A percentile compares a stretch with the other conserved stretches of the same genome.
Conservation (phyloP, 2,329 filamentous ascomycete species). For the Xenoacremonium recifei region DNA sequence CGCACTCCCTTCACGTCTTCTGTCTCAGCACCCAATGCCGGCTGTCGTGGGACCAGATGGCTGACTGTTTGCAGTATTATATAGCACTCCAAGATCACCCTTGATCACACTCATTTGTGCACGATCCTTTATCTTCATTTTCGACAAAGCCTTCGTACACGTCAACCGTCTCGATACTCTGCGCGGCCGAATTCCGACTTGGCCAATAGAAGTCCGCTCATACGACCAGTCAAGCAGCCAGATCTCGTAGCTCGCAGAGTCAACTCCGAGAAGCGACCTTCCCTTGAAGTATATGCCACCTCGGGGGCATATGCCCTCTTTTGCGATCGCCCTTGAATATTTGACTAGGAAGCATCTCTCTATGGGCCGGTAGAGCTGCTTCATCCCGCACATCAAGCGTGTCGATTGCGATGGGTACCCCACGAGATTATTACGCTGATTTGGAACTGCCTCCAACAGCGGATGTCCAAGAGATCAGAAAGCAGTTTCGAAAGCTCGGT, state of each 20-base stretch:
- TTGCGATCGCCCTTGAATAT: too few relatives aligned
- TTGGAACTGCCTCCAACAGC: conserved; percentile 69
- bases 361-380: conserved; percentile 2
- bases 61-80: conserved; percentile 10
- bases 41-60: conserved; percentile 14
- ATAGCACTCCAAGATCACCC: too few relatives aligned
- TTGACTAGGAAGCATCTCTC: conserved; percentile 1
- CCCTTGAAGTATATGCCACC: too few relatives aligned
- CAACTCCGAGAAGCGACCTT: neutral
- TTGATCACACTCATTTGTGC: too few relatives aligned
- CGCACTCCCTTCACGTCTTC: neutral
- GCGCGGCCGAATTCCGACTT: too few relatives aligned
- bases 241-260: too few relatives aligned
- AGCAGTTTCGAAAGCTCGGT: conserved; percentile 83
- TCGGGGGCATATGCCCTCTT: too few relatives aligned
- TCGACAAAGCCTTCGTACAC: too few relatives aligned
- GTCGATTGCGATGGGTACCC: conserved; percentile 34
- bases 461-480: conserved; percentile 75
- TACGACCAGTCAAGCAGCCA: too few relatives aligned
- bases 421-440: conserved; percentile 82
- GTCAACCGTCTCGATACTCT: too few relatives aligned
- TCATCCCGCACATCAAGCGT: conserved; percentile 8
- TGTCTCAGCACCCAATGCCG: neutral
- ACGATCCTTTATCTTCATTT: too few relatives aligned
- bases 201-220: too few relatives aligned